Percentiles rank a stretch among this genome's conserved stretches.
Conservation (phyloP, 345 rosid genomes). For the Corchorus olitorius region DNA sequence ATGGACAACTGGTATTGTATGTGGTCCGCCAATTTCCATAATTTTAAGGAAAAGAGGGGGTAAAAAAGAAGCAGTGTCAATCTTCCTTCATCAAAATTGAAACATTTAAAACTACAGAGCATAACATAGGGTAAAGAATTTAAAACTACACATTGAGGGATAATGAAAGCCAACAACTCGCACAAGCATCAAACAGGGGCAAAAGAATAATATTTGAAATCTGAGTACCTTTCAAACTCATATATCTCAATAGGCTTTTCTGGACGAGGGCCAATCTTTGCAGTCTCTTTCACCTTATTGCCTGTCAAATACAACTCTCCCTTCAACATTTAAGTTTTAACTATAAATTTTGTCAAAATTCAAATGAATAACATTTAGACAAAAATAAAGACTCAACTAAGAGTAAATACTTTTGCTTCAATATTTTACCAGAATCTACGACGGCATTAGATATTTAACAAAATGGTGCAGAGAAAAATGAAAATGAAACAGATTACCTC, state of each 20-base stretch:
- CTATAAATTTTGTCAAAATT: neutral
- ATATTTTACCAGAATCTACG: neutral
- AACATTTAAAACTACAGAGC: constrained; percentile 8
- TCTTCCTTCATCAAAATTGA: constrained; percentile 19
- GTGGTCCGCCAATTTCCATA: constrained; percentile 29
- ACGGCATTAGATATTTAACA: constrained; percentile 12
- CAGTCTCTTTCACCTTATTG: constrained; percentile 66
- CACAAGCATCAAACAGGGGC: neutral
- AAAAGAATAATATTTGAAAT: constrained; percentile 5
- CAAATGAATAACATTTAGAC: neutral
- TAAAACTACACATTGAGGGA: neutral
- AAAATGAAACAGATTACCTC: constrained; percentile 45
- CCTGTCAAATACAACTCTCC: constrained; percentile 43
- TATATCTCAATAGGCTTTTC: constrained; percentile 91
- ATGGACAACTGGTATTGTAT: constrained; percentile 76
- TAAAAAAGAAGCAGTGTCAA: constrained; percentile 26
- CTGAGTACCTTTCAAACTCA: constrained; percentile 82
- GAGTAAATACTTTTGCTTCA: constrained; percentile 12
- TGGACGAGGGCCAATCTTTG: constrained; percentile 87
- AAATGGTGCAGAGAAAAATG: neutral
- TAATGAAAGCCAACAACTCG: constrained; percentile 11
- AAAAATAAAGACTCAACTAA: constrained; percentile 7
- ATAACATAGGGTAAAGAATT: constrained; percentile 5
- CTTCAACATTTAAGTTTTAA: constrained; percentile 2
- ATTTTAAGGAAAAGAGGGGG: constrained; percentile 6